Evolutionary conservation across 2,329 filamentous ascomycete genomes (phyloP), one percentile per base, ranked within the genome.

Genomic region (Fusarium sacchari): DNA sequence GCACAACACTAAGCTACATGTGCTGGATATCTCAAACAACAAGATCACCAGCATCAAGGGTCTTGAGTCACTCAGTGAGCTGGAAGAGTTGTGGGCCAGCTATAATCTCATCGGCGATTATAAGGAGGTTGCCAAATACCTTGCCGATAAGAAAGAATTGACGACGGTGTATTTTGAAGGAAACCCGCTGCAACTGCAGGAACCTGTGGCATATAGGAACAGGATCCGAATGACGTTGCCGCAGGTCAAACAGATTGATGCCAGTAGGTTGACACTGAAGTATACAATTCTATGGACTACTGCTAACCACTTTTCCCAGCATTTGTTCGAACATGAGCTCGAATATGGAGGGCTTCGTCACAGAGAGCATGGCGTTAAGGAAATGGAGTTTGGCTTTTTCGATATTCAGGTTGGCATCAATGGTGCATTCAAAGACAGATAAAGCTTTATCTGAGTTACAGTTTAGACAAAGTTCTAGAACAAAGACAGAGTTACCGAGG

Each of bases 111-210:
- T 99, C 32, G 84, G 84, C 26, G 94, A 94, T 80, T 97, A 98
- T 78, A 86, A 87, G 47, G 95, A 98, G 79, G 89, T 98, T 7
- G 93, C 98, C 83, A 88, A 88, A 63, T 89, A 93, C 76, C 83
- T 99, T 72, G 88, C 84, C 59, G 93, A 96, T 79, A 98, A 97
- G 85, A 86, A 93, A 79, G 85, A 91, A 42, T 83, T 98, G 76
- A 90, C 92, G 68, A 98, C 96, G 3, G 96, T 99, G 17, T 99
- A 99, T 81, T 97, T 99, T 74, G 96, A 99, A 81, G 95, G 95
- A 3, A 98, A 97, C 78, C 96, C 95, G 32, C 82, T 99, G 76
- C 96, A 99, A 84, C 86, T 91, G 69, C 88, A 88, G 61, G 90
- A 89, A 9, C 93, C 93, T n/a, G 93, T 94, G 2, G 83, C 98